Base-by-base conservation (phyloP, 148 eudicot species). In the Gaultheria prostrata region DNA sequence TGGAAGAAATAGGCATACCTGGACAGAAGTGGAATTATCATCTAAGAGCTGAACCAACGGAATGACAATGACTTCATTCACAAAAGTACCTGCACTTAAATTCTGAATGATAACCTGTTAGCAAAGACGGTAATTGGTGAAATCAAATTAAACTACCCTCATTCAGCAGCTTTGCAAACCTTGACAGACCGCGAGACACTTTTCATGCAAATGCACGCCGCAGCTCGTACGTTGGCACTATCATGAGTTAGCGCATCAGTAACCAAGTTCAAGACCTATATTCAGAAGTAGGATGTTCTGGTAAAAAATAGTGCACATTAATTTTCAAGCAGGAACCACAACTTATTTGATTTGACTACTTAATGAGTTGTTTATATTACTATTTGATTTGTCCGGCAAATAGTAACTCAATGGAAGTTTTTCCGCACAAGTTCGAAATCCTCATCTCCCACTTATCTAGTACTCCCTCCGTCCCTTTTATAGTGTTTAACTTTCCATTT, bases 141-240 rank as follows among this genome's bases (percentile, higher is more conserved):
- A 53, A 82, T 83, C 28, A 89, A 84, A 86, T 87, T 69, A 85
- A 83, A 83, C 65, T 81, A 77, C 12, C 43, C 76, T 82, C 51
- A 39, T 84, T 33, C 12, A 26, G 14, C 49, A 12, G 43, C 61
- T 77, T 53, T 76, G 12, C 92, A 79, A 87, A 97, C 99, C 99
- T 97, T 94, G 83, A 92, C 91, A 82, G 99, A 97, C 73, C 99
- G 98, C 78, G 98, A 93, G 72, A 93, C 89, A 87, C 93, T 91
- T 85, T 84, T 93, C 88, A 97, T 89, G 81, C 95, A 95, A 84
- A 87, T 86, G 89, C 98, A 97, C 76, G 99, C 98, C 13, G 98
- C 99, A 85, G 85, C 83, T 79, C 95, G 96, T 77, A 97, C 98
- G 33, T 93, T 91, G 51, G 89, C 80, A 85, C 91, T 88, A 83